These are phyloP conservation scores for Colletotrichum echinochloae DNA, from an alignment of 2,329 filamentous ascomycete species.

Conservation along the genomic window DNA sequence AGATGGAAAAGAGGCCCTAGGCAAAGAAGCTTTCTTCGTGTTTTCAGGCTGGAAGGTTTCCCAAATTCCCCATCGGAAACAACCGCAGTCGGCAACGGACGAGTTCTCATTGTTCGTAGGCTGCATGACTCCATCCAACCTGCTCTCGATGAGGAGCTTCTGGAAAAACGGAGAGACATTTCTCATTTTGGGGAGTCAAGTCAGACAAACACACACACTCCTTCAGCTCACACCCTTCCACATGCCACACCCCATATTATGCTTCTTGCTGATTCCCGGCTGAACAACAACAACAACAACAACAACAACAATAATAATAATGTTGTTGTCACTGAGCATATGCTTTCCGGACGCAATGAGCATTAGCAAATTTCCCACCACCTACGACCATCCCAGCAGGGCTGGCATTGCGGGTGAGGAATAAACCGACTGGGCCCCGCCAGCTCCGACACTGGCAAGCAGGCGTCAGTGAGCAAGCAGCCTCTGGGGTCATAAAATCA, in stretches of 20 bases:
- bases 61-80: slow-evolving; percentile 17
- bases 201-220: slow-evolving; percentile 7
- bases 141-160: neutral
- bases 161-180: neutral
- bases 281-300: slow-evolving; percentile 15
- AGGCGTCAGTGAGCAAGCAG: neutral
- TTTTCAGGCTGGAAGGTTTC: slow-evolving; percentile 6
- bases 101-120: slow-evolving; percentile 4
- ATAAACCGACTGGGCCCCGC: neutral
- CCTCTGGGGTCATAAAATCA: slow-evolving; percentile 4
- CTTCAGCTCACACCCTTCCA: neutral
- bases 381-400: slow-evolving; percentile 30
- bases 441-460: neutral
- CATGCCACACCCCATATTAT: slow-evolving; percentile 8
- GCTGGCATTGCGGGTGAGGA: neutral
- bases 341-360: neutral
- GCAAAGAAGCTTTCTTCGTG: slow-evolving; percentile 28
- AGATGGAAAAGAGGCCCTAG: slow-evolving; percentile 9
- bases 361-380: slow-evolving; percentile 33
- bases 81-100: slow-evolving; percentile 13
- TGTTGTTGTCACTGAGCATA: slow-evolving; percentile 17
- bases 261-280: neutral
- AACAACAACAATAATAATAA: slow-evolving; percentile 17
- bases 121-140: neutral
- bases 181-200: slow-evolving; percentile 16